phyloP scores from a whole-genome alignment of 768 basidiomycete genomes.

The Amanita polypyramis region DNA sequence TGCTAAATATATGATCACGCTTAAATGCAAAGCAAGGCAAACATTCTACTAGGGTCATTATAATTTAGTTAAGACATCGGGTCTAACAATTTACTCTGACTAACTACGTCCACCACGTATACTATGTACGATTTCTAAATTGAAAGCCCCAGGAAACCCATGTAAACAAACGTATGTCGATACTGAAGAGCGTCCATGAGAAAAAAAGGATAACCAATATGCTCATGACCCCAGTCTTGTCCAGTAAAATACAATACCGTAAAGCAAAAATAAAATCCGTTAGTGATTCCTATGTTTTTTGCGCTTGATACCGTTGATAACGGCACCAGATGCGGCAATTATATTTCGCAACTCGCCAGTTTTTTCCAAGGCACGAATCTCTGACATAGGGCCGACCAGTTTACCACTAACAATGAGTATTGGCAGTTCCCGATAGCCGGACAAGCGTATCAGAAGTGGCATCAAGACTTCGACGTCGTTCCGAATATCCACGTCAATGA shows the following conservation, averaged over 20 bases:
- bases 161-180: background rate
- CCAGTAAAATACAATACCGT: background rate
- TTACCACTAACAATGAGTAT: constrained; percentile 61
- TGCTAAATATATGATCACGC: too few relatives aligned
- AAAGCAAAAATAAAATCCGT: background rate
- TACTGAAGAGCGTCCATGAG: background rate
- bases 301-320: constrained; percentile 42
- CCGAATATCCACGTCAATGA: constrained; percentile 66
- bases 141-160: background rate
- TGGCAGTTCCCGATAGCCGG: constrained; percentile 43
- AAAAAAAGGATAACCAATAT: background rate
- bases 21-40: too few relatives aligned
- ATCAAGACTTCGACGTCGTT: constrained; percentile 56
- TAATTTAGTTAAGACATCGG: too few relatives aligned
- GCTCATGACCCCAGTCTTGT: background rate
- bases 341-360: constrained; percentile 41
- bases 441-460: constrained; percentile 55
- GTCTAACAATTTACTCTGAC: too few relatives aligned
- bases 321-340: constrained; percentile 46
- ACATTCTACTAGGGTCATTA: too few relatives aligned
- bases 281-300: constrained; percentile 34
- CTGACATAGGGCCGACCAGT: constrained; percentile 38
- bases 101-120: too few relatives aligned
- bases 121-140: too few relatives aligned
- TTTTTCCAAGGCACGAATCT: constrained; percentile 39